phyloP scores from a whole-genome alignment of 1,284 basidiomycete genomes.

The Ustilago curta region DNA sequence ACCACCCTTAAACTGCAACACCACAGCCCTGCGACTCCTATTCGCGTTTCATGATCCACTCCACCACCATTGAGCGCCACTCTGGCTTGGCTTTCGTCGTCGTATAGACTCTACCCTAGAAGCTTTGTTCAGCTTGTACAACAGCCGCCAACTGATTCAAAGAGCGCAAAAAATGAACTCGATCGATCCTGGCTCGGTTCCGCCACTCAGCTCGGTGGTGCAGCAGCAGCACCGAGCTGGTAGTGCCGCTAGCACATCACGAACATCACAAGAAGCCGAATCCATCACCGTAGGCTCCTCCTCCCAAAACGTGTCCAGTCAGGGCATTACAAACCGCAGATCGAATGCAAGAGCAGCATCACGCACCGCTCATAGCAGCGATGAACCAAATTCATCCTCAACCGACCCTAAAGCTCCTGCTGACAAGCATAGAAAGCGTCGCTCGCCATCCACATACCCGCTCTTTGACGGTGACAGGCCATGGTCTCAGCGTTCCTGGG shows the following conservation, averaged over 20 bases:
- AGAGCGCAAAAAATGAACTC: slow-evolving; percentile 35
- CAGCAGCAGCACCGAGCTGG: slow-evolving; percentile 11
- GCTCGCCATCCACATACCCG: slow-evolving; percentile 26
- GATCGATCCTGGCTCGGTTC: slow-evolving; percentile 39
- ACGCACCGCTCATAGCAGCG: not conserved
- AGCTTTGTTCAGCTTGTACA: not conserved
- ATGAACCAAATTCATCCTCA: not conserved
- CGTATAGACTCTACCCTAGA: not conserved
- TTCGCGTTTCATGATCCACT: too few relatives aligned
- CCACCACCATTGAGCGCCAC: too few relatives aligned
- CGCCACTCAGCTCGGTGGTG: slow-evolving; percentile 25
- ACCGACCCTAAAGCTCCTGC: not conserved
- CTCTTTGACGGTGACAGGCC: slow-evolving; percentile 55
- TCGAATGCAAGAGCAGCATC: slow-evolving; percentile 5
- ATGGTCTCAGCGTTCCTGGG: slow-evolving; percentile 65
- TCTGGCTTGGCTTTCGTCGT: not conserved
- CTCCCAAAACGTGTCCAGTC: slow-evolving; percentile 22
- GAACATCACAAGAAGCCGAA: slow-evolving; percentile 22
- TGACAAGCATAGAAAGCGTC: slow-evolving; percentile 5
- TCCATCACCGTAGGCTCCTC: slow-evolving; percentile 30
- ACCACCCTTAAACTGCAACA: too few relatives aligned
- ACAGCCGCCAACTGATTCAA: not conserved
- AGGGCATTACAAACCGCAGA: slow-evolving; percentile 23
- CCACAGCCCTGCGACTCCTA: too few relatives aligned
- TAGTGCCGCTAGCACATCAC: slow-evolving; percentile 17